Evolutionary conservation across 352 stramenopile genomes (phyloP).

Genomic region (Phytophthora citrophthora): DNA sequence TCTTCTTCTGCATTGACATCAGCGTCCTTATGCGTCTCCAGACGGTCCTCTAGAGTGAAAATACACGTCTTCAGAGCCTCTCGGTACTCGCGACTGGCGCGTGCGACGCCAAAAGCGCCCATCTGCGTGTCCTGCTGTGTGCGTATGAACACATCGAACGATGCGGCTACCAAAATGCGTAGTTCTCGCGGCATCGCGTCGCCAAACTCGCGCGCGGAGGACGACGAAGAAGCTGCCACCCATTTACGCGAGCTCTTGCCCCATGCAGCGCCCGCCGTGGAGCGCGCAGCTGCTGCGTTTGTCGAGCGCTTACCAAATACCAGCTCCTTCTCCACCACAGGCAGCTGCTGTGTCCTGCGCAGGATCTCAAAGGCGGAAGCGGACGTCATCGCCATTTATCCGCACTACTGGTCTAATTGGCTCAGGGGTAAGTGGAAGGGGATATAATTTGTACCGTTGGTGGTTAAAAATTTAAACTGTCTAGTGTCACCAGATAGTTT

Average conservation of each 20-base stretch:
- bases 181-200: conserved; percentile 63
- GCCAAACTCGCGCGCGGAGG: conserved; percentile 11
- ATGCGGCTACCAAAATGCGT: conserved; percentile 59
- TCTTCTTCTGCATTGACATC: conserved; percentile 36
- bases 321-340: conserved; percentile 44
- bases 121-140: conserved; percentile 28
- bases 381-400: conserved; percentile 20
- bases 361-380: conserved; percentile 56
- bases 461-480: not conserved
- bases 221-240: conserved; percentile 24
- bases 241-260: conserved; percentile 57
- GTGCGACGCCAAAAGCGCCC: conserved; percentile 20
- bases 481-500: conserved; percentile 14
- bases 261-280: conserved; percentile 52
- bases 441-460: not conserved
- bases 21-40: conserved; percentile 31
- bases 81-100: conserved; percentile 73
- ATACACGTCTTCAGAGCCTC: conserved; percentile 73
- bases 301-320: conserved; percentile 31
- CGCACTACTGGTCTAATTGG: conserved; percentile 8
- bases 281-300: conserved; percentile 15
- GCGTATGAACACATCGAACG: conserved; percentile 64
- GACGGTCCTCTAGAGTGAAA: conserved; percentile 65
- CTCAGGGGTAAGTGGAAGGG: conserved; percentile 4
- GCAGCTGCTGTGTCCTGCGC: conserved; percentile 44